Evolutionary conservation across 768 basidiomycete genomes (phyloP), one percentile per base, ranked within the genome.

Genomic region (Pleurotus citrinopileatus): DNA sequence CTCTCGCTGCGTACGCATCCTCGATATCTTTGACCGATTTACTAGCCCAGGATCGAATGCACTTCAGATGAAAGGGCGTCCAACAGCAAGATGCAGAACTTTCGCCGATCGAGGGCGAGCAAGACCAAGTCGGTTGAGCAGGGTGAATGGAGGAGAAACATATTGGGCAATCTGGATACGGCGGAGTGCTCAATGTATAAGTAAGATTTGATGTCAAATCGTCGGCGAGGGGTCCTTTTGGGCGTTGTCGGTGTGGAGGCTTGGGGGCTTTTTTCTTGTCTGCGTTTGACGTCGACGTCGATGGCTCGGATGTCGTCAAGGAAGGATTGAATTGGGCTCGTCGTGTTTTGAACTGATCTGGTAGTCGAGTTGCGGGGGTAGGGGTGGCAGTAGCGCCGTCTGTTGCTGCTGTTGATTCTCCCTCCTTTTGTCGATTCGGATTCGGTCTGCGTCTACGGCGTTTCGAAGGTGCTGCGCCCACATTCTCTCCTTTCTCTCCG

Each of bases 1-100:
- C 89, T 46, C 87, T 72, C 4, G 82, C 82, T 13, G 77, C 76
- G 85, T 82, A 91, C 0, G 89, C 94, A 46, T 84, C 88, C 54
- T 74, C 75, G 10, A 86, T 61, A 10, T 86, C 88, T 64, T 87
- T 86, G 45, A 86, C 83, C 61, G 86, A 90, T 70, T 91, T 90
- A 25, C 77, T 70, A 0, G 93, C 94, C 96, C 96, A 98, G 0
- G 88, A 79, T 6, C 81, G 77, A 60, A 98, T 89, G 62, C 96
- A 98, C 60, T 86, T 87, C 20, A 96, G 74, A 69, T 98, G 96
- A 63, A 97, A 94, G 0, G 91, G 84, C 9, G 84, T 90, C 85
- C 90, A 96, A 63, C 96, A 98, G 61, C 84, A 90, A 68, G 29
- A 42, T 56, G 25, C 32, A 38, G 25, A 28, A 20, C 26, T 37